Base-by-base conservation (phyloP, 139 green algal genomes). In the Pleodorina starrii region DNA sequence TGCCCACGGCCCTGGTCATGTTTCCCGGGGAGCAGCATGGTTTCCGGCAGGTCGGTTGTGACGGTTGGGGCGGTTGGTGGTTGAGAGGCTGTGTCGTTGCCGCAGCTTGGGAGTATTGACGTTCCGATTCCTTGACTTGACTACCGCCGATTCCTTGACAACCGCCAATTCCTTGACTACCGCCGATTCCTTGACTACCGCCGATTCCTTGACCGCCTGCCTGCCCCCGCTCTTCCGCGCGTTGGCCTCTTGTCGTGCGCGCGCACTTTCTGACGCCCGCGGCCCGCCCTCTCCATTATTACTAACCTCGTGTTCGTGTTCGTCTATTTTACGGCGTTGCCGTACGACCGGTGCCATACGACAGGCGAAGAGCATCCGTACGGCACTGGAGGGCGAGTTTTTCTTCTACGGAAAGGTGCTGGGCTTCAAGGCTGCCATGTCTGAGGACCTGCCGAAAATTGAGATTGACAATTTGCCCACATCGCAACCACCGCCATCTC, bases 11-110 rank as follows among this genome's bases (percentile, higher is more conserved):
- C 7, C 93, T 98, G 50, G 92, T 97, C 12, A 93, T 98, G 94
- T 96, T 95, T 88, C 81, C 94, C 82, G 94, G 96, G 7, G 96
- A 98, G 91, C 93, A 97, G 83, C 96, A 98, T 76, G 96, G 96
- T 43, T 98, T 98, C 93, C 81, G 96, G 0, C 88, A 94, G 89
- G 83, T 88, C 27, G n/a, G 54, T 12, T 66, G 54, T 60, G 14
- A 60, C 17, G 51, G 14, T 60, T 60, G 17, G 51, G 51, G 51
- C 51, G 51, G 14, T 14, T 60, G 17, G 14, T 60, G 51, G 14
- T 60, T 60, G 14, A 60, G 14, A 60, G 14, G 51, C 17, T 60
- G 51, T 60, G 51, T 60, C 17, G n/a, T 60, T 14, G 17, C 17
- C 17, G 17, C 51, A 60, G 17, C 51, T 27, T 17, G 51, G 14